Base-by-base conservation (phyloP, 371 early-diverging fungal genomes). In the Saksenaea oblongispora region DNA sequence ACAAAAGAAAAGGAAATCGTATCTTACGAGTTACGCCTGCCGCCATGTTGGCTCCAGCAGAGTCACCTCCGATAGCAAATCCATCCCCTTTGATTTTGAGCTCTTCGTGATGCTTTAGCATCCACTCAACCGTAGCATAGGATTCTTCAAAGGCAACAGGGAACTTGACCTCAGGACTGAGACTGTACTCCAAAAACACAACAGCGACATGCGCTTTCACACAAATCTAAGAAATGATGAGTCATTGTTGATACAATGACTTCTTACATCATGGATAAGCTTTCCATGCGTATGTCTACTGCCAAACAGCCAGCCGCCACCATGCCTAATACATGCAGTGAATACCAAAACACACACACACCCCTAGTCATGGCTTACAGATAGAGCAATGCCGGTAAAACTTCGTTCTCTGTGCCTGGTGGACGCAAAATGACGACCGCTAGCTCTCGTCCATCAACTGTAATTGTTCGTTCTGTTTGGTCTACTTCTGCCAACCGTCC, bases 111-210 rank as follows among this genome's bases (percentile, higher is more conserved):
- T 69, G 61, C 10, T 54, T 63, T 37, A 56, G 22, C 15, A 65
- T 54, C 66, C 69, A 72, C 22, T 56, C 24, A 5, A 67, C 34
- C 4, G 73, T 68, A 8, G 58, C 59, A 51, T 71, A 55, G 22
- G 68, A 69, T 27, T 78, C 69, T 11, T 78, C 67, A 18, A 67
- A 41, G 2, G 66, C 68, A n/a, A 56, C 53, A 14, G 78, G 78
- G 34, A 60, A 78, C 2, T 61, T 66, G 11, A n/a, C 47, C 31
- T 78, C 78, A 1, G 78, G 74, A 9, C 66, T 64, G 3, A 74
- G 44, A 14, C 61, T 51, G 35, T 72, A 72, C 22, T 72, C 65
- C 3, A 72, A 61, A 56, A 72, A 72, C 1, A 67, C 59, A 11
- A 67, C 53, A 1, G 63, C 68, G 8, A 62, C 68, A 35, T 65